These are phyloP conservation scores for Beauveria brongniartii DNA, from an alignment of 2,329 filamentous ascomycete genomes.

Conservation along the genomic window DNA sequence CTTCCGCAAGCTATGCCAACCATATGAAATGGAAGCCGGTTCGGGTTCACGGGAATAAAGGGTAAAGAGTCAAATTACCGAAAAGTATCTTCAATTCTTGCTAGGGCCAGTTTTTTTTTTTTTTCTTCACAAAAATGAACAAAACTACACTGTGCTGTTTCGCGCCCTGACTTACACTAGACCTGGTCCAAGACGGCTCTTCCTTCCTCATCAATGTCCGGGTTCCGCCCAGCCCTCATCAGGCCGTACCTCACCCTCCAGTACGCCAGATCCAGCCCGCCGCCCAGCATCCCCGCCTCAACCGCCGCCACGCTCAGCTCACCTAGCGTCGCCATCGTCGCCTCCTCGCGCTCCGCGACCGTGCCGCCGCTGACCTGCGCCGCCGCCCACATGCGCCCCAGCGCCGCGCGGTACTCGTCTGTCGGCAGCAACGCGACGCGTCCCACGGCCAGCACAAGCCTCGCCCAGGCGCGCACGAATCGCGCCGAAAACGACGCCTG, in stretches of 20 bases:
- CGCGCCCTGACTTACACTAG: not conserved
- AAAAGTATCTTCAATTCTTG: no score
- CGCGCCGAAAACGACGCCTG: conserved; percentile 11
- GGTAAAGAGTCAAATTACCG: no score
- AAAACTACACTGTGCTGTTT: not conserved
- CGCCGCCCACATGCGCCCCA: not conserved
- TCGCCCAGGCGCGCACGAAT: conserved; percentile 13
- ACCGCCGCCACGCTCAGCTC: not conserved
- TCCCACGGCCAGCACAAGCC: conserved; percentile 11
- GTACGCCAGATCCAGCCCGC: not conserved
- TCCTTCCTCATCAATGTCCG: not conserved
- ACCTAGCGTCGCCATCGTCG: not conserved
- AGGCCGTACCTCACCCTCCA: not conserved
- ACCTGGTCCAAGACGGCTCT: not conserved
- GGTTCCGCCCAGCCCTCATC: not conserved
- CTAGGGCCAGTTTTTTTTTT: no score
- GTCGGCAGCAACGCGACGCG: conserved; percentile 12
- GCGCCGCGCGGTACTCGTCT: conserved; percentile 3
- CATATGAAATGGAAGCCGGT: no score
- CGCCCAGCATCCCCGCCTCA: not conserved
- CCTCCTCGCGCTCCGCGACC: not conserved
- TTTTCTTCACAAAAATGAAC: no score
- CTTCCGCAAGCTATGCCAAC: no score
- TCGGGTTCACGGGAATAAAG: no score
- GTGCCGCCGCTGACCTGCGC: no score